Evolutionary conservation across 31 red algal genomes (phyloP), one percentile per base, ranked within the genome.

Genomic region (Porphyra umbilicalis): DNA sequence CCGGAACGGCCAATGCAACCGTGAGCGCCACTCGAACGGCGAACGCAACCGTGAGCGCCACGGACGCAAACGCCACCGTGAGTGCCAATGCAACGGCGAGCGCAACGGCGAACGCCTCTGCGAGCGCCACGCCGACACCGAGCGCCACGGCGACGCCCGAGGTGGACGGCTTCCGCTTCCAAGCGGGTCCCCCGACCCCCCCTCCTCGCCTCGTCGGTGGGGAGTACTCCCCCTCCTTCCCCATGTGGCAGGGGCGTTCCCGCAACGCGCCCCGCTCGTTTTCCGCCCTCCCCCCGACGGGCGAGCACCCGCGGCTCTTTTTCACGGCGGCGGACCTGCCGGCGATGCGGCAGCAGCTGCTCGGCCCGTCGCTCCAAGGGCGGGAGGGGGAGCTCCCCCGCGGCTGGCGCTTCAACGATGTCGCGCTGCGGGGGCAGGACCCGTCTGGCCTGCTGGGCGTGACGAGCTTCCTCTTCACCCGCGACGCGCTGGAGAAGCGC

Each of bases 241-340:
- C 57, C 25, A 71, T 71, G 57, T 71, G 57, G 57, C 25, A 18
- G 20, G 57, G 57, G 25, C 57, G 57, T 29, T 29, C 57, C 6
- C 30, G 25, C 4, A 29, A 4, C 3, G 57, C 25, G 25, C 25
- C 30, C 4, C 57, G 57, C 57, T 13, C 57, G 25, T 71, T 71
- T 29, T 71, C 57, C 57, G 57, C 57, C 57, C 57, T 71, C 16
- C 57, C 57, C 20, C 25, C 57, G 25, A 71, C 57, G 57, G 57
- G 57, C 57, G 78, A 18, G 36, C 78, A 79, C 38, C 78, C 78
- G 29, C 78, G 78, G 36, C 78, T 79, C 38, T 79, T 79, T 36
- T 79, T 79, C 35, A 39, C 35, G 10, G 32, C 78, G n/a, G 38
- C 35, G 4, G 78, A 79, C 78, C 35, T 79, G 36, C 78, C 78